Evolutionary conservation across 768 basidiomycete species (phyloP).

Genomic region (Pulveroboletus frians): DNA sequence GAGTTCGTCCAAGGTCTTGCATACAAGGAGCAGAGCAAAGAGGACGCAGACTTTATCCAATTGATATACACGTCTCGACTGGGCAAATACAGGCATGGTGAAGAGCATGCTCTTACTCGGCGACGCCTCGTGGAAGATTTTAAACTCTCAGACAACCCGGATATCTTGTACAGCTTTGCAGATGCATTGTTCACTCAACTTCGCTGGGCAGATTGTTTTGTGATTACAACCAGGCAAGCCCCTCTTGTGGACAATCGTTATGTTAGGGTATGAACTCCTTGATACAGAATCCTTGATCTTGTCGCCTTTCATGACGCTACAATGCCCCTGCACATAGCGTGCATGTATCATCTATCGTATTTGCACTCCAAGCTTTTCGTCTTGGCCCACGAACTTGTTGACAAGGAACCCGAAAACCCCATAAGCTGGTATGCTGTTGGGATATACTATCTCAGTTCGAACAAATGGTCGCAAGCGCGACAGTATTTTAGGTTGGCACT

Average conservation of each 20-base stretch:
- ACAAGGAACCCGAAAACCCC: constrained; percentile 87
- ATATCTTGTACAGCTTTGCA: constrained; percentile 86
- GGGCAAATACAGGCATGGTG: constrained; percentile 81
- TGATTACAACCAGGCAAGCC: constrained; percentile 71
- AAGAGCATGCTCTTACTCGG: constrained; percentile 78
- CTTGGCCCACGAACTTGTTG: constrained; percentile 93
- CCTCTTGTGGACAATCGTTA: not conserved
- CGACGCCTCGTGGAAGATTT: constrained; percentile 78
- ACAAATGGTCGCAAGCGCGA: constrained; percentile 86
- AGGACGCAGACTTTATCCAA: constrained; percentile 87
- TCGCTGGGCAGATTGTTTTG: constrained; percentile 92
- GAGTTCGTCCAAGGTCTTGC: constrained; percentile 84
- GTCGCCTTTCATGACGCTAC: constrained; percentile 86
- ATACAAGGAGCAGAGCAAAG: constrained; percentile 76
- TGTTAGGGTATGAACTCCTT: not conserved
- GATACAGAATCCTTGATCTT: constrained; percentile 70
- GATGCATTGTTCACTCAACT: constrained; percentile 85
- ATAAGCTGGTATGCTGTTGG: constrained; percentile 99
- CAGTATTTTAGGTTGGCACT: constrained; percentile 85
- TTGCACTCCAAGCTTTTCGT: constrained; percentile 92
- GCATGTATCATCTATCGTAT: constrained; percentile 94
- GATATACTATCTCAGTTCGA: constrained; percentile 86
- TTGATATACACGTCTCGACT: constrained; percentile 90
- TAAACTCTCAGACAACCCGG: constrained; percentile 84
- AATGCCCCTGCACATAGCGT: constrained; percentile 92